Evolutionary conservation across 768 basidiomycete species (phyloP).

Genomic region (Psilocybe tampanensis): DNA sequence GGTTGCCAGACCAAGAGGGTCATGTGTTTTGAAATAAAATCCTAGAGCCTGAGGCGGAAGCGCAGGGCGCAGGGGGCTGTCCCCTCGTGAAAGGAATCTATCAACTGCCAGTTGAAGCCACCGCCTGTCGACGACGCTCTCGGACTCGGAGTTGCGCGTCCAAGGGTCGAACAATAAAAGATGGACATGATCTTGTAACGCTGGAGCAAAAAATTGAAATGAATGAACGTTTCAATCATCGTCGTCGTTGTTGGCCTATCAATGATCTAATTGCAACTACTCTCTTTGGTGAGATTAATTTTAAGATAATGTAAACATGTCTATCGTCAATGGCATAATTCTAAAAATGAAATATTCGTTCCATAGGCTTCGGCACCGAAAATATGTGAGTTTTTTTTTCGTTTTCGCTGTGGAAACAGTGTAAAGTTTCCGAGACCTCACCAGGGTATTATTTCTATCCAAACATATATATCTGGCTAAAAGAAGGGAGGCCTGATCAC

Average conservation of each 20-base stretch:
- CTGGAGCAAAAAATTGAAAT: background rate
- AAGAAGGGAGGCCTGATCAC: constrained; percentile 2
- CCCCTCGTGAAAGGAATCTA: background rate
- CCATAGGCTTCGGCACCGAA: constrained; percentile 15
- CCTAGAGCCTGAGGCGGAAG: background rate
- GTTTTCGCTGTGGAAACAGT: background rate
- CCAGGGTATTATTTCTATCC: constrained; percentile 2
- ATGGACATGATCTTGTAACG: background rate
- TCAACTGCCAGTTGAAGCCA: background rate
- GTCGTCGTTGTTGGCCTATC: background rate
- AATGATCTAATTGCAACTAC: background rate
- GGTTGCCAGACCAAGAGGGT: constrained; percentile 20
- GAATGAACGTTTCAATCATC: background rate
- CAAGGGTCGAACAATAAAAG: background rate
- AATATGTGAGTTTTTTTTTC: background rate
- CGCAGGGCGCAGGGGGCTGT: constrained; percentile 5
- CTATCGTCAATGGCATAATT: background rate
- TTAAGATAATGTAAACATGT: constrained; percentile 4
- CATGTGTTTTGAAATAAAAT: constrained; percentile 20
- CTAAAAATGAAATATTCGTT: constrained; percentile 4
- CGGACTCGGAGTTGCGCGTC: background rate
- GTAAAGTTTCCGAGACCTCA: constrained; percentile 10
- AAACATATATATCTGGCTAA: background rate
- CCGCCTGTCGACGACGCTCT: background rate
- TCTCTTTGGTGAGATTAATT: constrained; percentile 9